These are phyloP conservation scores for Kalmusia sp. DNA, from an alignment of 2,329 filamentous ascomycete genomes.

Conservation along the genomic window DNA sequence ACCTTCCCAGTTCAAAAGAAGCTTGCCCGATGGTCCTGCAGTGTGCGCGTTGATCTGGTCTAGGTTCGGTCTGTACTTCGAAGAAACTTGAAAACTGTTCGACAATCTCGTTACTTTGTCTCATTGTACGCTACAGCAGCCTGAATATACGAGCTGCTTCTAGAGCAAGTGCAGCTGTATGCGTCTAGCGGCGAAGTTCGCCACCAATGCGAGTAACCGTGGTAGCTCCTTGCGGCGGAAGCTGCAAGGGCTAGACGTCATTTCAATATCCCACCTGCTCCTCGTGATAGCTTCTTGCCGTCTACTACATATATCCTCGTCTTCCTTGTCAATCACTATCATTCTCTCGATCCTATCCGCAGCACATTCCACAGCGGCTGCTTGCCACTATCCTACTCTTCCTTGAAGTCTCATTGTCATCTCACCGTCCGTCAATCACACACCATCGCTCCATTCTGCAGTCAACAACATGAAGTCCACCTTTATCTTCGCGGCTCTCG, in stretches of 20 bases:
- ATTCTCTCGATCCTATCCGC: neutral
- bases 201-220: constrained; percentile 4
- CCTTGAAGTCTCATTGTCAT: neutral
- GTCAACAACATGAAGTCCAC: constrained; percentile 11
- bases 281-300: neutral
- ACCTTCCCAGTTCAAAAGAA: neutral
- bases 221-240: constrained; percentile 8
- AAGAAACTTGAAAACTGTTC: neutral
- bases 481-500: constrained; percentile 9
- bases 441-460: neutral
- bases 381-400: neutral
- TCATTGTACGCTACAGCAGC: neutral
- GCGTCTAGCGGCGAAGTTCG: neutral
- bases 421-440: neutral
- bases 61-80: neutral
- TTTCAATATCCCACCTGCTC: constrained; percentile 1
- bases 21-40: too few species aligned
- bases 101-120: too few species aligned
- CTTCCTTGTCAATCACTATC: neutral
- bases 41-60: too few species aligned
- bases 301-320: neutral
- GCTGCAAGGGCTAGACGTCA: constrained; percentile 14
- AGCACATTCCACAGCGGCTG: neutral
- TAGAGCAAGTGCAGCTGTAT: neutral
- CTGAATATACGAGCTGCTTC: neutral